These are phyloP conservation scores for Pythium folliculosum DNA, from an alignment of 352 stramenopile genomes.

Conservation along the genomic window DNA sequence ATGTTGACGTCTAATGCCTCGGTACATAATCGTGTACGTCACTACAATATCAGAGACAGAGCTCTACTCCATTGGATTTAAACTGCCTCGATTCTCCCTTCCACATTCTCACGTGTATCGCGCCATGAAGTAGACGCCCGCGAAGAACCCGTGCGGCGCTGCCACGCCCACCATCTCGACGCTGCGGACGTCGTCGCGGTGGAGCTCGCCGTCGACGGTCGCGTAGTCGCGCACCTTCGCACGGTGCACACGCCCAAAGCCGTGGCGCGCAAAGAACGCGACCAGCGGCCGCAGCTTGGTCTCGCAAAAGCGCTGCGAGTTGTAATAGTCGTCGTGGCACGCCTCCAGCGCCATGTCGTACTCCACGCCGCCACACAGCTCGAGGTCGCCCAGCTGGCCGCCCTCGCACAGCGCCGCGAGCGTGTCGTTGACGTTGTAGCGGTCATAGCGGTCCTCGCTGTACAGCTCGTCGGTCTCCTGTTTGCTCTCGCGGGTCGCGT, in stretches of 20 bases:
- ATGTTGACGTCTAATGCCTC: too few relatives aligned
- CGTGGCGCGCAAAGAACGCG: not conserved
- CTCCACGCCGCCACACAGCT: not conserved
- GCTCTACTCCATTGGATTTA: not conserved
- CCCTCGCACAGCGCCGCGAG: not conserved
- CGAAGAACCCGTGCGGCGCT: slow-evolving; percentile 3
- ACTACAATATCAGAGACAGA: too few relatives aligned
- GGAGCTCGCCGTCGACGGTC: not conserved
- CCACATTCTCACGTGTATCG: not conserved
- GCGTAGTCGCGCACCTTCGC: not conserved
- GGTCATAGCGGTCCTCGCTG: not conserved
- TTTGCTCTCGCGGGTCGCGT: not conserved
- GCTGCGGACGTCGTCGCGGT: not conserved
- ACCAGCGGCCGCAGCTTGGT: not conserved
- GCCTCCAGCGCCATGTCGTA: not conserved
- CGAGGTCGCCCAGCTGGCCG: not conserved
- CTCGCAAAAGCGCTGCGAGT: not conserved
- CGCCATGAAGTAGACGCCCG: slow-evolving; percentile 1
- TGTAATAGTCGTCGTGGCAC: not conserved
- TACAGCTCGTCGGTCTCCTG: not conserved
- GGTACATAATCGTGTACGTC: too few relatives aligned
- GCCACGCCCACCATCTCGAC: not conserved
- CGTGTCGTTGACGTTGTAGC: not conserved
- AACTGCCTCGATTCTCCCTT: not conserved
- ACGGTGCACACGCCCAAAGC: not conserved